These are phyloP conservation scores for Coemansia sp. DNA, from an alignment of 192 early-diverging fungal species.

Conservation along the genomic window DNA sequence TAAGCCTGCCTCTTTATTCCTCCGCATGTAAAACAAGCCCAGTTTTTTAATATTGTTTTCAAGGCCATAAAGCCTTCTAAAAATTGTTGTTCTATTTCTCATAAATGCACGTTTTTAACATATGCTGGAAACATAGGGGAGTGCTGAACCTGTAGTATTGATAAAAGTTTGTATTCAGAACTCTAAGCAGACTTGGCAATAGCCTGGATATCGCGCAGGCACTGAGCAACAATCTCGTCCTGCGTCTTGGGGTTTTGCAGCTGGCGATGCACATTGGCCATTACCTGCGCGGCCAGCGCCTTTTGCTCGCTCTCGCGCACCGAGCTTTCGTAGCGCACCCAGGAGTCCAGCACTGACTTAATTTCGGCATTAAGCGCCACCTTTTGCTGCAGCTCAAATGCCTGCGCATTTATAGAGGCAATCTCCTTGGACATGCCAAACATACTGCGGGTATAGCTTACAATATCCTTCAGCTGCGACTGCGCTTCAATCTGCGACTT, in stretches of 20 bases:
- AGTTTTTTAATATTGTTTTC: too few relatives aligned
- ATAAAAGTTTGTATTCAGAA: too few relatives aligned
- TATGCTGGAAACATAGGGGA: too few relatives aligned
- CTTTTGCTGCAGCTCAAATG: conserved; percentile 93
- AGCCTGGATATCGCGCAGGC: conserved; percentile 52
- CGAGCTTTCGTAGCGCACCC: conserved; percentile 93
- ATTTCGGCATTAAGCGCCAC: conserved; percentile 75
- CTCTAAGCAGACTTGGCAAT: conserved; percentile 40
- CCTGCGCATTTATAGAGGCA: conserved; percentile 88
- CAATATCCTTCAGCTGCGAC: conserved; percentile 89
- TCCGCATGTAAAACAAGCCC: conserved; percentile 7
- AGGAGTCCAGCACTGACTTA: conserved; percentile 87
- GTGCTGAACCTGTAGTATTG: too few relatives aligned
- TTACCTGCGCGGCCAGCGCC: conserved; percentile 78
- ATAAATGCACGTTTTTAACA: too few relatives aligned
- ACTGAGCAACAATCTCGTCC: conserved; percentile 53
- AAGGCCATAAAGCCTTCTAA: too few relatives aligned
- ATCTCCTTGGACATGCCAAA: conserved; percentile 96
- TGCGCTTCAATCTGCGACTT: conserved; percentile 86
- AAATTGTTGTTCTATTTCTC: too few relatives aligned
- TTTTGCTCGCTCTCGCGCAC: conserved; percentile 94
- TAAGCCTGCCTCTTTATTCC: too few relatives aligned
- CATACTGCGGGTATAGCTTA: conserved; percentile 87
- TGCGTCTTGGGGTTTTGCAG: conserved; percentile 50
- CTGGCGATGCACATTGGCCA: conserved; percentile 61